Evolutionary conservation across 768 basidiomycete species (phyloP), one percentile per base, ranked within the genome.

Genomic region (Serendipita sp.): DNA sequence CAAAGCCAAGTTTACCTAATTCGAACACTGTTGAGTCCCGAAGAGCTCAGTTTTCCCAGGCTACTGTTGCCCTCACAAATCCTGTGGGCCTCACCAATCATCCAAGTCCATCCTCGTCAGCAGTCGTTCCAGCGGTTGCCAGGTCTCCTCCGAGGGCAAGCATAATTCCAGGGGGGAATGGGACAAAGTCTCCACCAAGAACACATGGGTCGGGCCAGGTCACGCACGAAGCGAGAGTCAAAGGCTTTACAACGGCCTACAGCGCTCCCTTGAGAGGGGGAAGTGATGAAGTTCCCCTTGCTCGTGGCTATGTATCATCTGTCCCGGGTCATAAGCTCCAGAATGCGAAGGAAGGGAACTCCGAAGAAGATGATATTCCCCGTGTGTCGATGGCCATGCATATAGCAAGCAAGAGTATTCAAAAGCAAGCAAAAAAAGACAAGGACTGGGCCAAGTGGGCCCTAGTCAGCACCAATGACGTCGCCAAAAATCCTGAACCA

Each of bases 371-470:
- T 41, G 38, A 24, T 24, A 24, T 13, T n/a, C 56, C 56, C 24
- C 56, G 35, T 30, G 34, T 60, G 10, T 60, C 56, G 10, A 60
- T 60, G 56, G 56, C 56, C 10, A 8, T 60, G 37, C 56, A 35
- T n/a, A 28, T 60, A n/a, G 56, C 56, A 30, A 60, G 56, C 35
- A 24, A 60, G 37, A 35, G 35, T 30, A n/a, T 60, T 24, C 28
- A n/a, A n/a, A 32, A 38, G 56, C 37, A 32, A 10, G 30, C 34
- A 4, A 60, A 60, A 10, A 32, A 32, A n/a, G 37, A 38, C n/a
- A 60, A 60, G 10, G 56, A 60, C 37, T 60, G 56, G 56, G 56
- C 56, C 16, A 60, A 60, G 32, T 60, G 56, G 56, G 56, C 56
- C 16, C 11, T 60, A 8, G 56, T 60, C 4, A 60, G 28, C 35